Conservation (phyloP, 768 basidiomycete genomes). For the Phlebiopsis flavidoalba region DNA sequence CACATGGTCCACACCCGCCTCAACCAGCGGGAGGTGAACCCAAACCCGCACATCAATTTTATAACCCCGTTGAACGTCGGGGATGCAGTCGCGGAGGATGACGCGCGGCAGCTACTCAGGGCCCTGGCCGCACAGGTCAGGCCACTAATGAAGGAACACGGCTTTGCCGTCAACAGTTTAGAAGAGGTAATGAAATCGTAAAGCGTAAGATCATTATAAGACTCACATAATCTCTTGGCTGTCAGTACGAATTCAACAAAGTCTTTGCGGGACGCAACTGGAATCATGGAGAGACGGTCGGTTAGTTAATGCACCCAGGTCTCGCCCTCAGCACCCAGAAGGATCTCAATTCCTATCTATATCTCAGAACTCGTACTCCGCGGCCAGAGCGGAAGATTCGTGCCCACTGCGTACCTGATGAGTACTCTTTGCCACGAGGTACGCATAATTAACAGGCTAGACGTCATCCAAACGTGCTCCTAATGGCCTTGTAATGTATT, state of each 20-base stretch:
- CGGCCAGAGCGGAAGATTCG: slow-evolving; percentile 52
- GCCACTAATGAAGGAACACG: slow-evolving; percentile 78
- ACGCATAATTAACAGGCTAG: neutral
- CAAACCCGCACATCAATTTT: slow-evolving; percentile 76
- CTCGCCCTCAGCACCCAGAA: neutral
- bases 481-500: neutral
- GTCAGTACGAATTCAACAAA: slow-evolving; percentile 69
- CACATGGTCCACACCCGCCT: slow-evolving; percentile 70
- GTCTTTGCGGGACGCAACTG: slow-evolving; percentile 84
- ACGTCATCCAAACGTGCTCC: neutral
- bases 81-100: slow-evolving; percentile 45
- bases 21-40: slow-evolving; percentile 66
- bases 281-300: slow-evolving; percentile 78
- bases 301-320: slow-evolving; percentile 29
- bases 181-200: slow-evolving; percentile 61
- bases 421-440: slow-evolving; percentile 85
- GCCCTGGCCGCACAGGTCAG: slow-evolving; percentile 81
- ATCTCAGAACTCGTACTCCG: slow-evolving; percentile 69
- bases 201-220: neutral
- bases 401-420: slow-evolving; percentile 63
- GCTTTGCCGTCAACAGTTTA: slow-evolving; percentile 69
- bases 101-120: slow-evolving; percentile 65
- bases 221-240: too few relatives aligned
- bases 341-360: neutral
- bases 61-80: slow-evolving; percentile 50